Evolutionary conservation across 2,329 filamentous ascomycete genomes (phyloP).

Genomic region (Xylaria digitata): DNA sequence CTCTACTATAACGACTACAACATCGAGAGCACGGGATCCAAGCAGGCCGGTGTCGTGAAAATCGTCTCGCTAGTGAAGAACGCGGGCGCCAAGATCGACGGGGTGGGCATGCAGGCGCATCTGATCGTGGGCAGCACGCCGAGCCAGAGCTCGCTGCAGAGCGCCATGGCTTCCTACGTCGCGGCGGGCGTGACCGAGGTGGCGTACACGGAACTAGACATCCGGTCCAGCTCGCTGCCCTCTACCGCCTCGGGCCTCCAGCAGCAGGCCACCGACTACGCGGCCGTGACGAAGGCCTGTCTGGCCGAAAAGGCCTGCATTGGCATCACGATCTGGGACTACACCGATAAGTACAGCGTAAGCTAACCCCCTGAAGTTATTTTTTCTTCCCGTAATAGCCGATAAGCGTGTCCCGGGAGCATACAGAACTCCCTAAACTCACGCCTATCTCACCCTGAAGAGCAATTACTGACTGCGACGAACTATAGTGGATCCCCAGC

Average conservation of each 20-base stretch:
- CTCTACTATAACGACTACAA: conserved; percentile 70
- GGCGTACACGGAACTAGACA: conserved; percentile 71
- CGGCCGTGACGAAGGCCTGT: conserved; percentile 52
- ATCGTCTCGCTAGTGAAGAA: conserved; percentile 60
- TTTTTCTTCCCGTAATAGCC: no score
- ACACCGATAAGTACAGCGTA: conserved; percentile 54
- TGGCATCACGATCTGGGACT: conserved; percentile 58
- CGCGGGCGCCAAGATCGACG: conserved; percentile 68
- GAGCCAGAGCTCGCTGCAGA: conserved; percentile 56
- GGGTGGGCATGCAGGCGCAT: conserved; percentile 71
- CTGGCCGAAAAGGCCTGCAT: conserved; percentile 53
- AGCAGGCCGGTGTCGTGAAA: conserved; percentile 57
- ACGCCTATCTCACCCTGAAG: no score
- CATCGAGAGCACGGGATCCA: conserved; percentile 64
- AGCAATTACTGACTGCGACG: no score
- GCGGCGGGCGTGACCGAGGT: conserved; percentile 64
- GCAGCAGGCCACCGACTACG: conserved; percentile 62
- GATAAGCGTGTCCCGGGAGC: no score
- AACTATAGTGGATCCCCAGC: conserved; percentile 51
- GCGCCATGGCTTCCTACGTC: conserved; percentile 62
- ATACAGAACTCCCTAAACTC: no score
- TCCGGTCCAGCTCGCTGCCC: conserved; percentile 62
- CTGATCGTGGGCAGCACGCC: conserved; percentile 67
- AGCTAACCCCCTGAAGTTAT: no score
- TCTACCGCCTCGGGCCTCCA: conserved; percentile 54